These are phyloP conservation scores for Yarrowia galli DNA, from an alignment of 1,139 yeast species.

Conservation along the genomic window DNA sequence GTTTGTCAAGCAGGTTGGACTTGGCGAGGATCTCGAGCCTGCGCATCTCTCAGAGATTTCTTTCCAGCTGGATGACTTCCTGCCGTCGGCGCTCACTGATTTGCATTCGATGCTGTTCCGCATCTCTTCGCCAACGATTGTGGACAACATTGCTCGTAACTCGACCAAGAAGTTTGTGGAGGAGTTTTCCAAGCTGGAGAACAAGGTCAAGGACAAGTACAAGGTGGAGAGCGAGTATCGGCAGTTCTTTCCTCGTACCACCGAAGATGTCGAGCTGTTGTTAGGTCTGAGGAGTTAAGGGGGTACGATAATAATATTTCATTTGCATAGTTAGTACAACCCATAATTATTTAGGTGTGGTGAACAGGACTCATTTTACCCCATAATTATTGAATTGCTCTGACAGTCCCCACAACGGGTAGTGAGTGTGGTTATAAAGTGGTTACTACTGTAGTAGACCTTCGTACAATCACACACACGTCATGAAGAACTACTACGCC, in stretches of 20 bases:
- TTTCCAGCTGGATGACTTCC: conserved; percentile 49
- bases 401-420: no score
- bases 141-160: conserved; percentile 48
- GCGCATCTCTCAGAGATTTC: conserved; percentile 51
- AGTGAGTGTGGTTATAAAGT: no score
- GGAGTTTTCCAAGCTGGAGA: conserved; percentile 47
- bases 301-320: background rate
- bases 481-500: background rate
- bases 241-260: conserved; percentile 46
- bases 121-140: conserved; percentile 50
- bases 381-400: no score
- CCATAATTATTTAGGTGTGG: no score
- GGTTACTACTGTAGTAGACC: no score
- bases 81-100: conserved; percentile 52
- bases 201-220: conserved; percentile 43
- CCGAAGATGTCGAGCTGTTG: conserved; percentile 48
- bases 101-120: conserved; percentile 47
- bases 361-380: no score
- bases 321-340: background rate
- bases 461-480: background rate
- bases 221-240: conserved; percentile 44
- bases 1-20: conserved; percentile 33
- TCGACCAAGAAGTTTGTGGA: conserved; percentile 49
- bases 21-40: conserved; percentile 21
- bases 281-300: conserved; percentile 41